These are phyloP conservation scores for Leccinum barrowsii DNA, from an alignment of 768 basidiomycete species.

Conservation along the genomic window DNA sequence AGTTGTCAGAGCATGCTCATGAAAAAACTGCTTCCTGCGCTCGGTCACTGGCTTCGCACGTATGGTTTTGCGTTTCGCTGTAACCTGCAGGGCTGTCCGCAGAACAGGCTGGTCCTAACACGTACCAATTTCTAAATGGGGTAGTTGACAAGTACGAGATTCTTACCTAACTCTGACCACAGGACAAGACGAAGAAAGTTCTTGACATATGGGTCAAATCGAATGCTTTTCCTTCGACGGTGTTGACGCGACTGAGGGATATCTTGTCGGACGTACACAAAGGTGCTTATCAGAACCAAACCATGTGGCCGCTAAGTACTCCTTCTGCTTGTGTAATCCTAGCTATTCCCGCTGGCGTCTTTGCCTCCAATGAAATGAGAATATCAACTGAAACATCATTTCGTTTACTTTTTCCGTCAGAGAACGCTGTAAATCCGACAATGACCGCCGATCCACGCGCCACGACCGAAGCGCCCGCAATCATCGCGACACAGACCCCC, in stretches of 20 bases:
- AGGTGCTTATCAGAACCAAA: conserved; percentile 80
- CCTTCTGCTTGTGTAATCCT: conserved; percentile 62
- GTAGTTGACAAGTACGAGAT: conserved; percentile 40
- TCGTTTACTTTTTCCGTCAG: conserved; percentile 58
- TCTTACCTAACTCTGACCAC: conserved; percentile 37
- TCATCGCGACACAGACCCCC: conserved; percentile 27
- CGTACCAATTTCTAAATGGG: conserved; percentile 24
- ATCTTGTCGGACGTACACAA: conserved; percentile 66
- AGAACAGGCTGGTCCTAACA: conserved; percentile 21
- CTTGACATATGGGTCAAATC: conserved; percentile 96
- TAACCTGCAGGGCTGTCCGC: not conserved
- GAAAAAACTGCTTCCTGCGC: conserved; percentile 1
- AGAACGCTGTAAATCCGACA: conserved; percentile 39
- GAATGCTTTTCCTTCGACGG: conserved; percentile 78
- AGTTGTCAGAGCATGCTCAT: conserved; percentile 39
- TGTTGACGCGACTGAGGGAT: conserved; percentile 69
- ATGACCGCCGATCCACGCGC: conserved; percentile 38
- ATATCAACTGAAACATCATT: conserved; percentile 58
- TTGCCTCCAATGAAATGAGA: conserved; percentile 51
- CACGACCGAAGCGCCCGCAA: conserved; percentile 30
- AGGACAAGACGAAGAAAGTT: conserved; percentile 98
- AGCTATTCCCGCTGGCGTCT: conserved; percentile 46
- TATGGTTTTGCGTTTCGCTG: conserved; percentile 6
- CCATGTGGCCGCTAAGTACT: conserved; percentile 80
- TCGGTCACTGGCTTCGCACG: conserved; percentile 8